These are phyloP conservation scores for Arabidopsis arenosa DNA, from an alignment of 345 rosid genomes.

Conservation along the genomic window DNA sequence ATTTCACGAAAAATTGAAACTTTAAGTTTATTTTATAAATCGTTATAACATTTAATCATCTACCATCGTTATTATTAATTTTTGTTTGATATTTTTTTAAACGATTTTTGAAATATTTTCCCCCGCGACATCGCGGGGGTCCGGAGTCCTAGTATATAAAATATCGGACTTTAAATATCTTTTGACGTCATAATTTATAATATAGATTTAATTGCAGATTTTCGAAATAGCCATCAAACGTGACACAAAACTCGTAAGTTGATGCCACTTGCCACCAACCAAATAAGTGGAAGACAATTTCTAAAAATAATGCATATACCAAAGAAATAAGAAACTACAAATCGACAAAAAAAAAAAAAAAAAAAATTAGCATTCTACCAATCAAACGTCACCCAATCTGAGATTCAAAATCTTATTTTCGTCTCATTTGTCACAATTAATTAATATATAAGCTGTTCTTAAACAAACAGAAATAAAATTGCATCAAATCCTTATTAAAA, in stretches of 20 bases:
- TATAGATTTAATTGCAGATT: background rate
- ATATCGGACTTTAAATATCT: too few species aligned
- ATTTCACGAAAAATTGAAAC: too few species aligned
- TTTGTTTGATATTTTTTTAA: too few species aligned
- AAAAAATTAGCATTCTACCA: constrained; percentile 21
- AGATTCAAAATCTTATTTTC: constrained; percentile 10
- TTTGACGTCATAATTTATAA: background rate
- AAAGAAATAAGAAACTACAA: background rate
- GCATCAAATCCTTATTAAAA: background rate
- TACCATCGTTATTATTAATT: too few species aligned
- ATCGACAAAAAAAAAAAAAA: constrained; percentile 8
- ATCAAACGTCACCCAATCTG: constrained; percentile 18
- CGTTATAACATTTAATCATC: too few species aligned
- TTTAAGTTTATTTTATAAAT: too few species aligned
- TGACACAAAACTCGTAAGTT: constrained; percentile 8
- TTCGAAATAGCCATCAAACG: constrained; percentile 4
- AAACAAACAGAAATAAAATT: background rate
- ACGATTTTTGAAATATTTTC: too few species aligned
- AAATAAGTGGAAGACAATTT: background rate
- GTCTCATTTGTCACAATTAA: constrained; percentile 21
- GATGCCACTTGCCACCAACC: constrained; percentile 7
- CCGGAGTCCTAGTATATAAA: too few species aligned
- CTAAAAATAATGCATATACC: background rate
- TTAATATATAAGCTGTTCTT: background rate
- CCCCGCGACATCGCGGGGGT: too few species aligned